These are phyloP conservation scores for Trichosanthes cucumerina DNA, from an alignment of 306 rosid species.

Conservation along the genomic window DNA sequence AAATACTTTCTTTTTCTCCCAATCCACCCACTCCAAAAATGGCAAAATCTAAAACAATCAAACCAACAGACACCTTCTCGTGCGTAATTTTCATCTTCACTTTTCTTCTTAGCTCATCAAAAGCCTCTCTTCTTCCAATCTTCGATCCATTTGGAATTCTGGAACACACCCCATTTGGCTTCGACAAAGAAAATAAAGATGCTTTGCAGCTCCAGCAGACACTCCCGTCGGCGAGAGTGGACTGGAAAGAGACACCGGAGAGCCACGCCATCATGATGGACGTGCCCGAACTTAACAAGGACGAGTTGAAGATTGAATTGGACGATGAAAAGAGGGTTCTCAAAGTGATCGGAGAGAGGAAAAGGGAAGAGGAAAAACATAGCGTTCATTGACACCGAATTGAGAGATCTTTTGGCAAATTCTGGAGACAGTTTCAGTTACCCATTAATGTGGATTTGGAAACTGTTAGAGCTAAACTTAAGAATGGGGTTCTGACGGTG, in stretches of 20 bases:
- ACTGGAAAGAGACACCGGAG: conserved; percentile 66
- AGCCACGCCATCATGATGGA: conserved; percentile 48
- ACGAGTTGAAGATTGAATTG: conserved; percentile 49
- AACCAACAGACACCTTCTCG: neutral
- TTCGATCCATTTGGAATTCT: conserved; percentile 33
- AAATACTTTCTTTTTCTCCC: neutral
- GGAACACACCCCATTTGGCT: conserved; percentile 47
- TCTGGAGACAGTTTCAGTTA: conserved; percentile 56
- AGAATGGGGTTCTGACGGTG: conserved; percentile 47
- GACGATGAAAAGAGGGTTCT: conserved; percentile 37
- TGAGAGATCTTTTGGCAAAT: conserved; percentile 51
- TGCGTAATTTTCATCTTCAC: conserved; percentile 9
- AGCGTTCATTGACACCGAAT: conserved; percentile 56
- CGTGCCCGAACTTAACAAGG: conserved; percentile 46
- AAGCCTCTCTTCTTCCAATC: conserved; percentile 43
- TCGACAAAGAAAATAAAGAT: conserved; percentile 23
- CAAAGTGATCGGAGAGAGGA: conserved; percentile 61
- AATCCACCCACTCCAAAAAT: neutral
- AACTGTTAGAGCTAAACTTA: conserved; percentile 42
- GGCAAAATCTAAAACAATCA: neutral
- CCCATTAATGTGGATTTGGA: conserved; percentile 55
- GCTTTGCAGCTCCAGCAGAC: conserved; percentile 2
- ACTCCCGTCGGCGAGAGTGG: conserved; percentile 36
- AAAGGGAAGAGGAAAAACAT: conserved; percentile 38
- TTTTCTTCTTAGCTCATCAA: conserved; percentile 13